Conservation (phyloP, 2,329 filamentous ascomycete species). For the Exophiala dermatitidis region DNA sequence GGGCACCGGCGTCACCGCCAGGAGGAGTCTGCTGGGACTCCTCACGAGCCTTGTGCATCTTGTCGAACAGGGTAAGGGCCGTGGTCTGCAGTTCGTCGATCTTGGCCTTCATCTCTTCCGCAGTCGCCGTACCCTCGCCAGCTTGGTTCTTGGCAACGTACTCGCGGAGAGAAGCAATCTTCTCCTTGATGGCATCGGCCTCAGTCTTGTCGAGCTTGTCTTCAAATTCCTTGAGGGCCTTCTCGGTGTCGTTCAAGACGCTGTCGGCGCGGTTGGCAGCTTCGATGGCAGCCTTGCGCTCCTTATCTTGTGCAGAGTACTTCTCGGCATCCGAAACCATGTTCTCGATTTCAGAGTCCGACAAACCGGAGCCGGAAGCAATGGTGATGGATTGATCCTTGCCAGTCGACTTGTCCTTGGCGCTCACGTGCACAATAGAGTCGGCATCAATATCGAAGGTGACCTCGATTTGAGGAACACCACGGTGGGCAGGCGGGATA, state of each 20-base stretch:
- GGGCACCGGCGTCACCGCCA: slow-evolving; percentile 28
- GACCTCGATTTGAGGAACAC: slow-evolving; percentile 93
- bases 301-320: slow-evolving; percentile 90
- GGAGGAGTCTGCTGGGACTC: slow-evolving; percentile 52
- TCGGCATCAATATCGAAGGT: slow-evolving; percentile 98
- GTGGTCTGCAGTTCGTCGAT: slow-evolving; percentile 95
- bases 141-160: slow-evolving; percentile 91
- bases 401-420: slow-evolving; percentile 98
- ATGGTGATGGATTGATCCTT: slow-evolving; percentile 99
- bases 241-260: slow-evolving; percentile 95
- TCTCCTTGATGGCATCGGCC: slow-evolving; percentile 86
- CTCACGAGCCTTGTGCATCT: slow-evolving; percentile 94
- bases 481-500: slow-evolving; percentile 90
- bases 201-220: slow-evolving; percentile 96
- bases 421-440: slow-evolving; percentile 94
- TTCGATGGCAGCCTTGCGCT: slow-evolving; percentile 92
- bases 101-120: slow-evolving; percentile 96
- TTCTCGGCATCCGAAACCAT: slow-evolving; percentile 98
- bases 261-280: slow-evolving; percentile 95
- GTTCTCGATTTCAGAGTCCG: slow-evolving; percentile 85
- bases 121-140: slow-evolving; percentile 77
- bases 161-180: slow-evolving; percentile 78
- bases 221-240: slow-evolving; percentile 92
- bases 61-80: slow-evolving; percentile 94
- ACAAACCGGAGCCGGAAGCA: slow-evolving; percentile 93